Evolutionary conservation across 352 stramenopile genomes (phyloP).

Genomic region (Globisporangium paddicum): DNA sequence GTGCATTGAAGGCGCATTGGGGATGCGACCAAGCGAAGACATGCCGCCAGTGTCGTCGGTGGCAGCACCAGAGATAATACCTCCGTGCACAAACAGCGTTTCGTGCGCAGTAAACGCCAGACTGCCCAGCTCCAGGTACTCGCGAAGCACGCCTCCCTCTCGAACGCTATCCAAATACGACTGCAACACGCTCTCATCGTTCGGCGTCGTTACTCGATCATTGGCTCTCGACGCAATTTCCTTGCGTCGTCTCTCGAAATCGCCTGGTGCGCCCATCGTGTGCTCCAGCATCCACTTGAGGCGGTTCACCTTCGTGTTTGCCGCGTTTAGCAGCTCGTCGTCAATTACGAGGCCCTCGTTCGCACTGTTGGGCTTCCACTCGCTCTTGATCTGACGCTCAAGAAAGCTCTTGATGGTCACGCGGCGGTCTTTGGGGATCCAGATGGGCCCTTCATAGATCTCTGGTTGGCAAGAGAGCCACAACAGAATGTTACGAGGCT

Average conservation of each 20-base stretch:
- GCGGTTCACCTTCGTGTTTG: constrained; percentile 78
- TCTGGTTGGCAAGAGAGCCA: constrained; percentile 26
- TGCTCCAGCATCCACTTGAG: constrained; percentile 89
- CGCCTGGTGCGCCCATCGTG: constrained; percentile 88
- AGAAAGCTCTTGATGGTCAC: constrained; percentile 53
- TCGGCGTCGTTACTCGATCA: constrained; percentile 18
- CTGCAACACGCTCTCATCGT: constrained; percentile 73
- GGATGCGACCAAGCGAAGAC: constrained; percentile 71
- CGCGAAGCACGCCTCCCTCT: constrained; percentile 65
- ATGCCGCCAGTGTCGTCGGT: constrained; percentile 20
- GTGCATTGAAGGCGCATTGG: constrained; percentile 26
- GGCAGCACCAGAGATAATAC: constrained; percentile 57
- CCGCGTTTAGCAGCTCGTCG: constrained; percentile 17
- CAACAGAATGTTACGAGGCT: too few relatives aligned
- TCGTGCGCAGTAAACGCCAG: constrained; percentile 78
- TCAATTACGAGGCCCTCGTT: background rate
- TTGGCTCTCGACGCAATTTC: constrained; percentile 53
- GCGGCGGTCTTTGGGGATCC: constrained; percentile 54
- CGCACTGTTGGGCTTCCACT: background rate
- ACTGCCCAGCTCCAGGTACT: constrained; percentile 80
- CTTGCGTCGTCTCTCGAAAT: constrained; percentile 83
- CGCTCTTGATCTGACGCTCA: constrained; percentile 14
- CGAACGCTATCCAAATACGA: constrained; percentile 77
- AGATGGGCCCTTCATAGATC: constrained; percentile 59
- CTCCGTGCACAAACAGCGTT: constrained; percentile 93